Evolutionary conservation across 768 basidiomycete genomes (phyloP).

Genomic region (Piloderma croceum): DNA sequence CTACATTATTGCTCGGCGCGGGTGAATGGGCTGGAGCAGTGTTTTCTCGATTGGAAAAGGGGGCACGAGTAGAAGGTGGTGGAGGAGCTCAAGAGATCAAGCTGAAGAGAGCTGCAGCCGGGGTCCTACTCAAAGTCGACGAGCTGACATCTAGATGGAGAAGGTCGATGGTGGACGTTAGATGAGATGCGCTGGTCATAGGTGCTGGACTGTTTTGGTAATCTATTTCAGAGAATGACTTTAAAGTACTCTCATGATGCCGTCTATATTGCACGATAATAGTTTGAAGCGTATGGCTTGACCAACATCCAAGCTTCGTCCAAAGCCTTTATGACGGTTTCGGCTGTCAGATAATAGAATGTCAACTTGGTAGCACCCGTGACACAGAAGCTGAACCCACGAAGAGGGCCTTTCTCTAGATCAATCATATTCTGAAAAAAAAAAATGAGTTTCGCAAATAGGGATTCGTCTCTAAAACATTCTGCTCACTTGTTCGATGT

Average conservation of each 20-base stretch:
- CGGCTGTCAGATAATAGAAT: slow-evolving; percentile 23
- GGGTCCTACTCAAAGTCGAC: slow-evolving; percentile 77
- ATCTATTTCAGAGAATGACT: too few relatives aligned
- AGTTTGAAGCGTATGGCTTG: slow-evolving; percentile 35
- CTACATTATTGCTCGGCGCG: slow-evolving; percentile 58
- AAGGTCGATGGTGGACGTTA: slow-evolving; percentile 51
- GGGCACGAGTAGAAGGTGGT: slow-evolving; percentile 52
- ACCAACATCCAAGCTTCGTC: slow-evolving; percentile 47
- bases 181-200: too few relatives aligned
- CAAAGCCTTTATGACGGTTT: slow-evolving; percentile 45
- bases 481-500: slow-evolving; percentile 53
- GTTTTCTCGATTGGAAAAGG: slow-evolving; percentile 60
- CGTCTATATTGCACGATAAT: too few relatives aligned
- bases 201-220: too few relatives aligned
- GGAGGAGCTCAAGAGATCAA: slow-evolving; percentile 62
- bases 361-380: neutral
- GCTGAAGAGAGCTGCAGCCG: slow-evolving; percentile 66
- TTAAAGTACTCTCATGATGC: too few relatives aligned
- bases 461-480: too few relatives aligned
- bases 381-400: slow-evolving; percentile 24
- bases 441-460: too few relatives aligned
- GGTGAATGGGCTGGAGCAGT: slow-evolving; percentile 79
- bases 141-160: slow-evolving; percentile 65
- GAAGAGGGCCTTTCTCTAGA: slow-evolving; percentile 54
- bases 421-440: slow-evolving; percentile 42